These are phyloP conservation scores for Artomyces pyxidatus DNA, from an alignment of 768 basidiomycete genomes.

Conservation along the genomic window DNA sequence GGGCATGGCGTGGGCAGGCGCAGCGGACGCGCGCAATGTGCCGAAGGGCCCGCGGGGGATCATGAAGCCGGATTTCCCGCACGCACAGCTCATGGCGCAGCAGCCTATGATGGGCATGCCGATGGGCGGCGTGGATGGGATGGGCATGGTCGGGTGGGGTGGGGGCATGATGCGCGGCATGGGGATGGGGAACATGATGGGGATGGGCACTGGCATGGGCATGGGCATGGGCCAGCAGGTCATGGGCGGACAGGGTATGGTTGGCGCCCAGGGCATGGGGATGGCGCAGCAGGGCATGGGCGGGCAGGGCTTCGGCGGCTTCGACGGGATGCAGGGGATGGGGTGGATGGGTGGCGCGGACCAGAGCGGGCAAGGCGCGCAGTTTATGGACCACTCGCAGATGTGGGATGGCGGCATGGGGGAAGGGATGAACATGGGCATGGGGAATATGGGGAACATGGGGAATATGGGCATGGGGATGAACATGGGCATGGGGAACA, in stretches of 20 bases:
- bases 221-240: conserved; percentile 33
- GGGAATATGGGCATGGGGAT: conserved; percentile 17
- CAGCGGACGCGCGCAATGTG: conserved; percentile 5
- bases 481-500: conserved; percentile 15
- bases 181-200: conserved; percentile 21
- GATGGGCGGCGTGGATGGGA: conserved; percentile 26
- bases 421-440: conserved; percentile 36
- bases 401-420: conserved; percentile 33
- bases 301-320: conserved; percentile 18
- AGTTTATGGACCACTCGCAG: conserved; percentile 20
- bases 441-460: conserved; percentile 22
- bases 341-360: conserved; percentile 30
- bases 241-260: conserved; percentile 15
- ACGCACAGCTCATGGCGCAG: conserved; percentile 23
- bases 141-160: conserved; percentile 17
- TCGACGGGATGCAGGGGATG: conserved; percentile 23
- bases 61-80: conserved; percentile 10
- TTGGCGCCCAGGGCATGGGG: conserved; percentile 6
- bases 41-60: conserved; percentile 3
- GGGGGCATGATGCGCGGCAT: conserved; percentile 24
- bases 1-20: conserved; percentile 9
- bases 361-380: conserved; percentile 16
- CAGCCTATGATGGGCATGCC: conserved; percentile 33
- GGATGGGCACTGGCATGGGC: conserved; percentile 9
- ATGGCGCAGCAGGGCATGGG: conserved; percentile 11